A percentile compares a stretch with the other conserved stretches of the same genome.
Conservation (phyloP, 2,329 filamentous ascomycete genomes). For the Dryadomyces quercus-mongolicae region DNA sequence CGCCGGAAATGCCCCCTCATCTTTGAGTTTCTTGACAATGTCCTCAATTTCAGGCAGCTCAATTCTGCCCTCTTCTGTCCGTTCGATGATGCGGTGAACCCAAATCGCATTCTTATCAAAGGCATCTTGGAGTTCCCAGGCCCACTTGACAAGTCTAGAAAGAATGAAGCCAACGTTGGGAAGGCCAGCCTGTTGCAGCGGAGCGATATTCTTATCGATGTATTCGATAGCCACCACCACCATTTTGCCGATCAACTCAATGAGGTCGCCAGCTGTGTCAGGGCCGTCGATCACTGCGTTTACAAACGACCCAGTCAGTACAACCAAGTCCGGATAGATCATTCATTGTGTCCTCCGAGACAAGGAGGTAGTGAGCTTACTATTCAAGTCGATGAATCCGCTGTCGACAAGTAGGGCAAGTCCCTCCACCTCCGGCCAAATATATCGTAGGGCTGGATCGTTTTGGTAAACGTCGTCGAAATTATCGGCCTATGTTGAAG, state of each 20-base stretch:
- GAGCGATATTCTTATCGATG: not conserved
- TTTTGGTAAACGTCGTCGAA: not conserved
- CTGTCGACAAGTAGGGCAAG: not conserved
- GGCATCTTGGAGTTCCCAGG: not conserved
- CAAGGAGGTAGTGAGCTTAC: too few relatives aligned
- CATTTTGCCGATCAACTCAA: not conserved
- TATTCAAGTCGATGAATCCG: not conserved
- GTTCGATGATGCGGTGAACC: not conserved
- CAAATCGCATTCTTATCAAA: not conserved
- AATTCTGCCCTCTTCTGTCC: not conserved
- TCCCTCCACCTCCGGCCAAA: not conserved
- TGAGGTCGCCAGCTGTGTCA: not conserved
- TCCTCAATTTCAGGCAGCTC: conserved; percentile 33
- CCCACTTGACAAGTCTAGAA: not conserved
- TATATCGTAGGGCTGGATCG: not conserved
- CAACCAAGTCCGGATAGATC: too few relatives aligned
- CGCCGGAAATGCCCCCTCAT: not conserved
- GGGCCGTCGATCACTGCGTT: not conserved
- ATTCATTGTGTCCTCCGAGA: too few relatives aligned
- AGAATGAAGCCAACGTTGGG: not conserved
- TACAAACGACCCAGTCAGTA: not conserved
- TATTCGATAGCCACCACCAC: not conserved
- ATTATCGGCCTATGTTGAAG: not conserved
- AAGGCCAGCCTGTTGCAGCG: not conserved
- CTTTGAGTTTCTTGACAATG: not conserved